Conservation (phyloP, 2,329 filamentous ascomycete species). For the Emmonsiellopsis sp. region DNA sequence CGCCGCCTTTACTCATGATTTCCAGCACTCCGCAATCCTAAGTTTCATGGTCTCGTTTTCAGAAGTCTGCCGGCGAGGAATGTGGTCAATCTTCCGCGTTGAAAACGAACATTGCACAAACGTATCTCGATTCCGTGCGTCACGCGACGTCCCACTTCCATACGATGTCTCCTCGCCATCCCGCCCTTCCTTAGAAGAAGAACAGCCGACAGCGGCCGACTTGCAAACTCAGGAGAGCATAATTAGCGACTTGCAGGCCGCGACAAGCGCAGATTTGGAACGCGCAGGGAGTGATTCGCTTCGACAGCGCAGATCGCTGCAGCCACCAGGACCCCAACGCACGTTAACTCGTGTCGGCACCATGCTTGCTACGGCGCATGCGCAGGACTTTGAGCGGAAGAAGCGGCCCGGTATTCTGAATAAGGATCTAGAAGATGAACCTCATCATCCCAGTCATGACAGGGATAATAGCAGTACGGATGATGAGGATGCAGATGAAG, state of each 20-base stretch:
- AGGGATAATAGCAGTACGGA: conserved; percentile 22
- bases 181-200: neutral
- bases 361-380: conserved; percentile 72
- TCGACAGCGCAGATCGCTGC: neutral
- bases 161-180: conserved; percentile 46
- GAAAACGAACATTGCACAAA: conserved; percentile 97
- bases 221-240: no score
- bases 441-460: conserved; percentile 25
- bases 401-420: conserved; percentile 41
- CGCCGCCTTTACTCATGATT: conserved; percentile 66
- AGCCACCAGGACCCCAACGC: conserved; percentile 1
- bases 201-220: no score
- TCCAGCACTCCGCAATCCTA: conserved; percentile 72
- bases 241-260: neutral
- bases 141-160: conserved; percentile 74
- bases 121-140: conserved; percentile 81
- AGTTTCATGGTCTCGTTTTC: conserved; percentile 70
- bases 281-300: neutral
- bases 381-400: conserved; percentile 83
- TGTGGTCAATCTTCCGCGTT: conserved; percentile 89
- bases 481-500: conserved; percentile 28
- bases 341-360: conserved; percentile 48
- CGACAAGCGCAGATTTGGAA: neutral
- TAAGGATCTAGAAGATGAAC: conserved; percentile 24
- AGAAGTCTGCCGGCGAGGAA: conserved; percentile 73